Percentiles rank a stretch among this genome's conserved stretches.
Evolutionary conservation across 768 basidiomycete species (phyloP).

Genomic region (Tricholoma sp.): DNA sequence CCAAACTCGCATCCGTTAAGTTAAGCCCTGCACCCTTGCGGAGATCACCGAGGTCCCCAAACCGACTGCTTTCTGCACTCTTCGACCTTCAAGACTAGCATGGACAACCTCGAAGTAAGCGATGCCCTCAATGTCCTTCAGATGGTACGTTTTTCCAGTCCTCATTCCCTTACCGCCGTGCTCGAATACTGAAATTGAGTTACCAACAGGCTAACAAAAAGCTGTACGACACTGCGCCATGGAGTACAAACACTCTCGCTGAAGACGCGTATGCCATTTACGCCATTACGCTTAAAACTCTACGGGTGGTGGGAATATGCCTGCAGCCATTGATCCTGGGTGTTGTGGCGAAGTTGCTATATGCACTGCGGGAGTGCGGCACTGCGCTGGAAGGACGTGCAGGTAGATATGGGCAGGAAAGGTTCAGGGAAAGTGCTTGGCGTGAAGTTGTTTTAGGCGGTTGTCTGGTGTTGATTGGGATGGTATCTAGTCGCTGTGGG

Average conservation of each 20-base stretch:
- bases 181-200: background rate
- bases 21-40: constrained; percentile 6
- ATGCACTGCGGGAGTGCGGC: too few relatives aligned
- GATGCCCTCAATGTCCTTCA: constrained; percentile 49
- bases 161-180: background rate
- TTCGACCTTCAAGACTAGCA: constrained; percentile 21
- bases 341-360: too few relatives aligned
- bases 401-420: constrained; percentile 1
- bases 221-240: constrained; percentile 60
- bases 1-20: constrained; percentile 13
- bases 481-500: too few relatives aligned
- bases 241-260: constrained; percentile 49
- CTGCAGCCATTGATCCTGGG: constrained; percentile 74
- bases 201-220: constrained; percentile 58
- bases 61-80: constrained; percentile 19
- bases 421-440: constrained; percentile 2
- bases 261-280: constrained; percentile 40
- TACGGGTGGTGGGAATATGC: constrained; percentile 65
- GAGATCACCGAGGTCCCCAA: constrained; percentile 16
- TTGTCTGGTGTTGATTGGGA: too few relatives aligned
- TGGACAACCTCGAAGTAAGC: constrained; percentile 44
- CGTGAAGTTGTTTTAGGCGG: too few relatives aligned
- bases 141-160: constrained; percentile 30
- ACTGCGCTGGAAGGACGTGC: constrained; percentile 7
- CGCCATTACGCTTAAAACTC: constrained; percentile 52